A percentile compares a stretch with the other conserved stretches of the same genome.
Evolutionary conservation across 345 rosid species (phyloP).

Genomic region (Ricinus communis): DNA sequence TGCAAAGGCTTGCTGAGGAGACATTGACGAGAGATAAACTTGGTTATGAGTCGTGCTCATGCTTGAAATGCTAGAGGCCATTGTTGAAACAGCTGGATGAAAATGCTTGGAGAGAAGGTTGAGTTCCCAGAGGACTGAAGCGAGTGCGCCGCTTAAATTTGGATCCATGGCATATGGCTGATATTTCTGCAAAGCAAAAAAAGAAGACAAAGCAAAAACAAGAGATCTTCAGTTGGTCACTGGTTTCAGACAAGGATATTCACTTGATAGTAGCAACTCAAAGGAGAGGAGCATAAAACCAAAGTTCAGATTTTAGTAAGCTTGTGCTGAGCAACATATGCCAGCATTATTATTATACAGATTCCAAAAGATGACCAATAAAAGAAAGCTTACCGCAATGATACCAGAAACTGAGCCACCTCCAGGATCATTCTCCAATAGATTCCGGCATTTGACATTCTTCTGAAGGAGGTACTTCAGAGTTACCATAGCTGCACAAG

Average conservation of each 20-base stretch:
- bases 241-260: background rate
- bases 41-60: slow-evolving; percentile 65
- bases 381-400: slow-evolving; percentile 55
- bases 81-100: slow-evolving; percentile 65
- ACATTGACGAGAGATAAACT: slow-evolving; percentile 42
- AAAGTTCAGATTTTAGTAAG: no score
- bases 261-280: background rate
- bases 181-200: slow-evolving; percentile 55
- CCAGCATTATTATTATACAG: background rate
- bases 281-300: background rate
- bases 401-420: slow-evolving; percentile 97
- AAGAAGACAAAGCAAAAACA: no score
- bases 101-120: slow-evolving; percentile 73
- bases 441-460: slow-evolving; percentile 83
- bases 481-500: slow-evolving; percentile 72
- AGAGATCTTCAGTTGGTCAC: background rate
- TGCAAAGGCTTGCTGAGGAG: slow-evolving; percentile 77
- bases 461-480: slow-evolving; percentile 75
- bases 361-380: background rate
- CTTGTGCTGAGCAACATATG: no score
- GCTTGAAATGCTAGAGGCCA: slow-evolving; percentile 56
- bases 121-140: slow-evolving; percentile 94
- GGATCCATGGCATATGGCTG: slow-evolving; percentile 85
- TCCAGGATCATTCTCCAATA: slow-evolving; percentile 93
- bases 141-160: slow-evolving; percentile 86